Conservation (phyloP, 2,329 filamentous ascomycete species). For the Cladophialophora psammophila region DNA sequence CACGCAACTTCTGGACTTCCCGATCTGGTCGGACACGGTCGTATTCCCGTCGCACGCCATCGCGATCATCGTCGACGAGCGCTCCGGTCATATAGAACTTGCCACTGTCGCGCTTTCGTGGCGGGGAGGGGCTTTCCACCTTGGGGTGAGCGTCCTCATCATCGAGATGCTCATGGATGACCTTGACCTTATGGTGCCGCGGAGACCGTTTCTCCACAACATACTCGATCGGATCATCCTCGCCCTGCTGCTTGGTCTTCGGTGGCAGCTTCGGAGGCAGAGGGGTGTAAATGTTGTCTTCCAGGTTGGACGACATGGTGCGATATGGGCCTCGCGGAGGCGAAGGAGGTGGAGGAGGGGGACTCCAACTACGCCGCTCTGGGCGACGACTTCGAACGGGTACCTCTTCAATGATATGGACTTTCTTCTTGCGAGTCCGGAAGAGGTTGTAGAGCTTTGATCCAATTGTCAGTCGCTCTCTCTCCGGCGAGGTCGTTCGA, state of each 20-base stretch:
- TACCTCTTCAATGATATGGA: conserved; percentile 35
- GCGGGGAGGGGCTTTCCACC: conserved; percentile 31
- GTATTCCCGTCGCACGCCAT: conserved; percentile 21
- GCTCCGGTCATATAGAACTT: conserved; percentile 26
- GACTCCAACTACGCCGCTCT: conserved; percentile 23
- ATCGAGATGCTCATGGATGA: conserved; percentile 19
- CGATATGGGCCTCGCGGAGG: conserved; percentile 31
- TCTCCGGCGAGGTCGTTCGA: conserved; percentile 18
- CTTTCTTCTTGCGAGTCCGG: conserved; percentile 29
- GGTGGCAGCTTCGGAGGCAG: conserved; percentile 33
- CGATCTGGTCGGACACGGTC: conserved; percentile 30
- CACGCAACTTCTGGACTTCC: conserved; percentile 26
- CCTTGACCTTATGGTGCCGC: conserved; percentile 27
- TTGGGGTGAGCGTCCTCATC: conserved; percentile 34
- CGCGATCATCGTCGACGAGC: conserved; percentile 9
- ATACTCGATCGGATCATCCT: conserved; percentile 19
- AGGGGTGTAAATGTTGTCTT: conserved; percentile 32
- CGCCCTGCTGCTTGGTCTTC: conserved; percentile 19
- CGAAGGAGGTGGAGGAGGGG: conserved; percentile 27
- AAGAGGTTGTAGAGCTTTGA: conserved; percentile 37
- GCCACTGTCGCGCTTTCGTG: conserved; percentile 31
- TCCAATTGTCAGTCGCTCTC: conserved; percentile 30
- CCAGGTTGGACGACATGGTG: conserved; percentile 29
- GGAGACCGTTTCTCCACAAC: conserved; percentile 28
- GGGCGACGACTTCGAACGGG: conserved; percentile 33